Base-by-base conservation (phyloP, 2,329 filamentous ascomycete species). In the Dactylella cylindrospora region DNA sequence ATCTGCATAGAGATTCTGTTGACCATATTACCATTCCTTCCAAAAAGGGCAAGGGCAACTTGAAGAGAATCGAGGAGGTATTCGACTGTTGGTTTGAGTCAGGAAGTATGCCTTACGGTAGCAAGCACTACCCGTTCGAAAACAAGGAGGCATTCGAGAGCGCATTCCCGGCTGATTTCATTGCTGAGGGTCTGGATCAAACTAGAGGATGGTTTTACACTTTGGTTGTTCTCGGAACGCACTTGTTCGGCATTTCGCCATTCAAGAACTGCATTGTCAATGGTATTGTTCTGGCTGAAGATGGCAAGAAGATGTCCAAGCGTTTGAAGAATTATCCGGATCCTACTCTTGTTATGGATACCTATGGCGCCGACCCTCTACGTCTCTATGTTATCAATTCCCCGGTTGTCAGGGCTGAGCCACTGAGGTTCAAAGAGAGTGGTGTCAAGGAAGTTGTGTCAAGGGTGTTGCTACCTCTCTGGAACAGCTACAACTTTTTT, bases 281-380 rank as follows among this genome's bases (percentile, higher is more conserved):
- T 71, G 90, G 90, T 43, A 93, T 95, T 65, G 90, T 96, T 3
- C 79, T 96, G 32, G 90, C 90, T 0, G 90, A 95, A 72, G 89
- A 95, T 70, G 91, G 91, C 52, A 96, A 95, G 78, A 97, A 97
- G 78, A 97, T 97, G 91, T 95, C 90, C 5, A 97, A 97, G 75
- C 83, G 91, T 49, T 78, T 95, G 55, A 94, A 96, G 77, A 97
- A 97, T 74, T 97, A 95, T 73, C 91, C 91, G 0, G 90, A 95
- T 70, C 91, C 91, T 8, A 77, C 77, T 53, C 76, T 89, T 45
- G 82, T 97, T 67, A 93, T 96, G 79, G 76, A 86, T 55, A 86
- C 86, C 70, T 95, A 95, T 71, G 91, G 91, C 15, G 90, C 90
- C 1, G 91, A 97, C 75, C 90, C 91, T 23, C 81, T 97, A 43